Evolutionary conservation across 176 grass and related monocot genomes (phyloP).

Genomic region (Bolboschoenus planiculmis): DNA sequence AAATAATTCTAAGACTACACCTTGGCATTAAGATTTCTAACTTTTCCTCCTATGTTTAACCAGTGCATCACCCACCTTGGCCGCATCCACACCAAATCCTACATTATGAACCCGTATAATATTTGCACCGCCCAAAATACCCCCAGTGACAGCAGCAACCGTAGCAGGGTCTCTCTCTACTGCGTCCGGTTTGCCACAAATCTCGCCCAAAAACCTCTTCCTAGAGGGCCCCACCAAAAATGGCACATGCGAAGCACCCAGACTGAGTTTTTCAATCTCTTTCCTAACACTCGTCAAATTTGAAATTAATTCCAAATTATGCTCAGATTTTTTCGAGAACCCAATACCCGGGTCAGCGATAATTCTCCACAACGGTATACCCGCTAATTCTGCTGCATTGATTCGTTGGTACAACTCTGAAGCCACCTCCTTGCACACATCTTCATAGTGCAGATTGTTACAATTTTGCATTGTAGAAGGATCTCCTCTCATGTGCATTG

Average conservation of each 20-base stretch:
- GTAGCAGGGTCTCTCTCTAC: conserved; percentile 62
- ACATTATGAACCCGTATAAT: conserved; percentile 77
- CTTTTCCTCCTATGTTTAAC: conserved; percentile 16
- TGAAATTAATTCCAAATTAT: conserved; percentile 50
- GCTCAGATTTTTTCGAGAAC: conserved; percentile 58
- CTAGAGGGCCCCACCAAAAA: conserved; percentile 71
- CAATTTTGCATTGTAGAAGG: conserved; percentile 31
- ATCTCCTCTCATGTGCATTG: conserved; percentile 28
- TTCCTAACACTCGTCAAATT: conserved; percentile 46
- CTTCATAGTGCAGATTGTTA: conserved; percentile 57
- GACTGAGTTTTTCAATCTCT: conserved; percentile 52
- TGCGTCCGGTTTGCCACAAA: conserved; percentile 45
- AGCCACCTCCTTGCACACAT: conserved; percentile 68
- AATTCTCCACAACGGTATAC: conserved; percentile 82
- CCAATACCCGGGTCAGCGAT: conserved; percentile 81
- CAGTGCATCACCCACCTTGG: conserved; percentile 46
- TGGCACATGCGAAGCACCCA: conserved; percentile 63
- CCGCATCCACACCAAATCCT: conserved; percentile 44
- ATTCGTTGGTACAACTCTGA: conserved; percentile 49
- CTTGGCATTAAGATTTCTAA: neutral
- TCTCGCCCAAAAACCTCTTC: conserved; percentile 67
- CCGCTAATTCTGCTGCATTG: conserved; percentile 50
- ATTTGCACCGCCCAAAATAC: conserved; percentile 70
- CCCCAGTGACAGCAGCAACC: conserved; percentile 27
- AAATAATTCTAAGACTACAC: neutral